Evolutionary conservation across 176 grass and related monocot species (phyloP), one percentile per base, ranked within the genome.

Genomic region (Oryza meridionalis): DNA sequence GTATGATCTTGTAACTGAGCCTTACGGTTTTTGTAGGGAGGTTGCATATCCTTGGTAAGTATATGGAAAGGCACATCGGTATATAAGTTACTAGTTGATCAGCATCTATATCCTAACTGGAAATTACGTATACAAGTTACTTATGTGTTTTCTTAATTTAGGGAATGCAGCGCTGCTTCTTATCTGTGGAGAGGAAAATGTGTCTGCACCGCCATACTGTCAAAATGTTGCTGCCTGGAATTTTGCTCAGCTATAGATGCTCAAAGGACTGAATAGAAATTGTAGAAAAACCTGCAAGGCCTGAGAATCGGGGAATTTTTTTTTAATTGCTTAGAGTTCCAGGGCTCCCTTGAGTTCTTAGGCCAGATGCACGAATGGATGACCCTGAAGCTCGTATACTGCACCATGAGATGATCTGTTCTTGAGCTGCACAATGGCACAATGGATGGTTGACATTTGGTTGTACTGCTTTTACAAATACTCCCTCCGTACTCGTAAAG

Each of bases 121-220:
- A 61, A 75, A 37, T 79, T 78, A 25, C 72, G 7, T 7, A 11
- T 51, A 50, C 72, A 29, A 29, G 50, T 89, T 70, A 79, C 44
- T 63, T 22, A 75, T 25, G 14, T 29, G 11, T 75, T 29, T 81
- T 59, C 37, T 81, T 81, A 61, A 47, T 70, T 2, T 67, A 62
- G 25, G 69, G 50, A 81, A 84, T 70, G 16, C 61, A 65, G 37
- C 16, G 69, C 70, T 70, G 42, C 32, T 37, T 6, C n/a, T 22
- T 26, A 51, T 24, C 31, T 38, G 21, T 26, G 70, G 76, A 80
- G 63, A 47, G 69, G 37, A 26, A 69, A 88, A 7, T 58, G 27
- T 69, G 27, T 25, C 24, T 43, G 26, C 62, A 69, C 53, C 33
- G 67, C 14, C 82, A 58, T 16, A 11, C 16, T 38, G 21, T 19